Base-by-base conservation (phyloP, 2,329 filamentous ascomycete species). In the Ascochyta viciae-villosae region DNA sequence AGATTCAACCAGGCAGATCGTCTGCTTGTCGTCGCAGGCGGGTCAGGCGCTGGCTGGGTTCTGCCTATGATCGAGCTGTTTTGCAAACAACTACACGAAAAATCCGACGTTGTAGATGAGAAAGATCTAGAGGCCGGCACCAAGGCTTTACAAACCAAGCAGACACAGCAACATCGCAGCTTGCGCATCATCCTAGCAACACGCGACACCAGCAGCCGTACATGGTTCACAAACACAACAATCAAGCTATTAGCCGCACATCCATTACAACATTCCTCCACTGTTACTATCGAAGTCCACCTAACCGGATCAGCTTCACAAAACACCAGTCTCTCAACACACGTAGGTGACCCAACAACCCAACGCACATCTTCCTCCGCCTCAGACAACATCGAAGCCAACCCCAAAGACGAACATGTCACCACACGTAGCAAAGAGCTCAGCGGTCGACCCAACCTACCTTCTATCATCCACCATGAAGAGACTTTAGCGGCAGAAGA, bases 1-100 rank as follows among this genome's bases (percentile, higher is more conserved):
- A 45, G 47, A 16, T 54, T 56, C 9, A 65, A 79, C 13, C 61
- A 68, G 0, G 68, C 70, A 0, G 78, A 84, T 43, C 71, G 70
- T 7, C 67, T 74, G 0, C 65, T 87, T 0, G 68, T 86, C 15
- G 69, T 87, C 4, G 81, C 81, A 0, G 84, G 85, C 9, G 85
- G 85, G 0, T 82, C 85, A 0, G 85, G 85, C 1, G 82, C 80
- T 2, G 83, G 83, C 0, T 83, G 82, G 68, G 78, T 79, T 1
- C 65, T 87, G 0, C 76, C 79, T 0, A 71, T 86, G 5, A 71
- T 84, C 8, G 80, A 82, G 62, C 45, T 60, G 4, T 68, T 67
- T 37, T 40, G 56, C 10, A 45, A 54, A 41, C 39, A 38, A 13
- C 15, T 10, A 1, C 8, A 9, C 5, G 3, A 23, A 13, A 2